Evolutionary conservation across 768 basidiomycete species (phyloP).

Genomic region (Podaxis sp.): DNA sequence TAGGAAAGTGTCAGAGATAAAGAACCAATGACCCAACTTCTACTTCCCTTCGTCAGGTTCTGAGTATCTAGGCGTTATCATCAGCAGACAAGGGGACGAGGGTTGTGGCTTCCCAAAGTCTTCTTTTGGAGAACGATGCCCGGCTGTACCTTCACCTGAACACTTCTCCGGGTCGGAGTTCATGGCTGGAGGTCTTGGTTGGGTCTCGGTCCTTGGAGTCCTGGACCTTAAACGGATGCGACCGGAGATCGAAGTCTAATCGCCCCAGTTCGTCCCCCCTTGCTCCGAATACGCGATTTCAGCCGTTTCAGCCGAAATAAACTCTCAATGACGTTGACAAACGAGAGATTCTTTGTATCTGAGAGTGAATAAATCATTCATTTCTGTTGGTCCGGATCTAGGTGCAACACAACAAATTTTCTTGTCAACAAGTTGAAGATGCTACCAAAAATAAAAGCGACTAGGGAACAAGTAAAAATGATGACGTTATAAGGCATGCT

Average conservation of each 20-base stretch:
- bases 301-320: neutral
- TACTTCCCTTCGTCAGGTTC: neutral
- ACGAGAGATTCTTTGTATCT: neutral
- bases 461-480: conserved; percentile 89
- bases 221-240: neutral
- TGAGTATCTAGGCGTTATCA: neutral
- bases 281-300: neutral
- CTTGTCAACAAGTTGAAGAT: conserved; percentile 86
- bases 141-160: neutral
- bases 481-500: conserved; percentile 99
- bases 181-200: neutral
- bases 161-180: neutral
- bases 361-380: neutral
- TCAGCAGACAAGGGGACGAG: neutral
- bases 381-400: conserved; percentile 18
- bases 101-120: neutral
- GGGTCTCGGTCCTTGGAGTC: neutral
- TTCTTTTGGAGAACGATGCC: neutral
- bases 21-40: neutral
- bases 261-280: neutral
- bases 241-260: neutral
- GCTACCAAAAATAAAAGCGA: conserved; percentile 92
- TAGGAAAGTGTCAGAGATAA: neutral
- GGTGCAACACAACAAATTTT: conserved; percentile 62
- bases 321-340: neutral